Conservation (phyloP, 805 yeast species). For the Blastobotrys parvus region DNA sequence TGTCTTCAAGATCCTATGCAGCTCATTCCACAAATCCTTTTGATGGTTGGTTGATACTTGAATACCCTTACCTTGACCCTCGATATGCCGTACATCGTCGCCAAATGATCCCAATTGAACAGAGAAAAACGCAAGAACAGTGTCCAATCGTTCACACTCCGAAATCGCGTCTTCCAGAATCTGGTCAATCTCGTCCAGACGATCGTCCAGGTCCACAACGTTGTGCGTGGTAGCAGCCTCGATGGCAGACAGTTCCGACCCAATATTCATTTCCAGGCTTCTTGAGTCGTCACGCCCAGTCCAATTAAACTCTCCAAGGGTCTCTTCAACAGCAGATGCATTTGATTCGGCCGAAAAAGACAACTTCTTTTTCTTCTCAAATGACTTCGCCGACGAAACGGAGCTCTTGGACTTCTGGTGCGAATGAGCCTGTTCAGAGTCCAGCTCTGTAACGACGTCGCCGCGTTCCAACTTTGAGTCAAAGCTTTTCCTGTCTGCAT, state of each 20-base stretch:
- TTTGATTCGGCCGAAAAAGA: constrained; percentile 14
- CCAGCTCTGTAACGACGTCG: background rate
- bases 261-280: constrained; percentile 48
- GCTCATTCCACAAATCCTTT: constrained; percentile 61
- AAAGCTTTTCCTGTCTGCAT: too few relatives aligned
- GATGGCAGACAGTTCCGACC: constrained; percentile 49
- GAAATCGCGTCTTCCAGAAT: constrained; percentile 37
- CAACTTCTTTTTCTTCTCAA: constrained; percentile 3
- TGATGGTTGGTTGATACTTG: constrained; percentile 80
- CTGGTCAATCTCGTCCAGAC: constrained; percentile 35
- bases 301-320: constrained; percentile 77
- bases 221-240: constrained; percentile 56
- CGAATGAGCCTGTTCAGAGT: background rate
- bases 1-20: constrained; percentile 60
- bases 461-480: too few relatives aligned
- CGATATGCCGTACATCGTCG: constrained; percentile 62
- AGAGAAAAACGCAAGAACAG: constrained; percentile 45
- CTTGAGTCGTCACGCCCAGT: constrained; percentile 55
- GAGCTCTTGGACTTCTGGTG: background rate
- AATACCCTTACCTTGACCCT: constrained; percentile 67
- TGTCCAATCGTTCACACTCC: constrained; percentile 50
- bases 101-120: constrained; percentile 57
- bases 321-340: constrained; percentile 42
- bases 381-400: background rate
- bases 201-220: constrained; percentile 42